phyloP scores from a whole-genome alignment of 2,329 filamentous ascomycete genomes.

The Coniochaeta prunicola region DNA sequence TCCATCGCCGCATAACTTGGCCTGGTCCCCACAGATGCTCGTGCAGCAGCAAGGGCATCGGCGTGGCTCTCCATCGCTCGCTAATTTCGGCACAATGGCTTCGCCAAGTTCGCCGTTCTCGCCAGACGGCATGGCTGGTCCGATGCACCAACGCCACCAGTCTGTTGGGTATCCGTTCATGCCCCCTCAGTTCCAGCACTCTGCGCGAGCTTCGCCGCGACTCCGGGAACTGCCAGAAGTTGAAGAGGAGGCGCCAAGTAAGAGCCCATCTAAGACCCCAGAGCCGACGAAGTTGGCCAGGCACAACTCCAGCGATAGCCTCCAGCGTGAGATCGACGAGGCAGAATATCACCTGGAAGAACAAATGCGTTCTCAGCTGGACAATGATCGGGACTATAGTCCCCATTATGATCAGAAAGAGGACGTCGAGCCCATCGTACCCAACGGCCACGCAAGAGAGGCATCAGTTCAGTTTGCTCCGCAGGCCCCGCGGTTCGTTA shows the following conservation, averaged over 20 bases:
- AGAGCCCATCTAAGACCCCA: conserved; percentile 47
- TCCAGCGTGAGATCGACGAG: conserved; percentile 80
- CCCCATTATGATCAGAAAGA: conserved; percentile 44
- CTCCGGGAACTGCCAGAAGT: conserved; percentile 69
- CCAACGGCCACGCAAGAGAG: conserved; percentile 29
- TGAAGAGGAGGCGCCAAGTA: conserved; percentile 53
- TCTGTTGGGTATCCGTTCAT: conserved; percentile 51
- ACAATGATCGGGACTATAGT: conserved; percentile 66
- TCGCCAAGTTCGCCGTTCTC: conserved; percentile 60
- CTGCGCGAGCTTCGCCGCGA: conserved; percentile 49
- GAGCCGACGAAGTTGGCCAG: conserved; percentile 39
- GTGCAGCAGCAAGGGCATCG: conserved; percentile 43
- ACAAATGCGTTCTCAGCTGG: conserved; percentile 69
- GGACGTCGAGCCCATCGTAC: conserved; percentile 13
- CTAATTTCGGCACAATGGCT: conserved; percentile 46
- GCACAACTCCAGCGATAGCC: conserved; percentile 68
- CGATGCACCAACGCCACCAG: conserved; percentile 49
- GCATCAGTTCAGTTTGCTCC: conserved; percentile 39
- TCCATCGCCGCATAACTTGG: conserved; percentile 43
- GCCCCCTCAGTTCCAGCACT: conserved; percentile 50
- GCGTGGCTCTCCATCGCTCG: conserved; percentile 57
- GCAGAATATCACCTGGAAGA: conserved; percentile 80
- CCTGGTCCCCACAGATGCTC: conserved; percentile 50
- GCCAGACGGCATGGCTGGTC: conserved; percentile 38
- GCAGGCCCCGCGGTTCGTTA: conserved; percentile 43